These are phyloP conservation scores for Microcos paniculata DNA, from an alignment of 345 rosid species.

Conservation along the genomic window DNA sequence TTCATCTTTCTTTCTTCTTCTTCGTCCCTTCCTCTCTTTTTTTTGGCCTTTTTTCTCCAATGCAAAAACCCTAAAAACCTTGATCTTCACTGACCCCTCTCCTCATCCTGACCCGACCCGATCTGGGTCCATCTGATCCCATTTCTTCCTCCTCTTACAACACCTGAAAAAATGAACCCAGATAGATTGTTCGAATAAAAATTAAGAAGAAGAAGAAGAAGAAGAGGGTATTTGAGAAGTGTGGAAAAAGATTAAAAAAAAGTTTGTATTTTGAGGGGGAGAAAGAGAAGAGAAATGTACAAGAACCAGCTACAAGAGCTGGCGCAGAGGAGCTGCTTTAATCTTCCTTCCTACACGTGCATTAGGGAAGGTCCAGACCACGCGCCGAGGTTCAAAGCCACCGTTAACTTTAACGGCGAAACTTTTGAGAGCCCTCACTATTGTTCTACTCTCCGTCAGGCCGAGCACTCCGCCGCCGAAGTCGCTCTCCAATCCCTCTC, in stretches of 20 bases:
- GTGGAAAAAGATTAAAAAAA: too few relatives aligned
- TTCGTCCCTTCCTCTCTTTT: not conserved
- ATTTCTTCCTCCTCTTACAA: not conserved
- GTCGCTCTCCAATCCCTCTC: constrained; percentile 93
- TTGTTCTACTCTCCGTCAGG: constrained; percentile 98
- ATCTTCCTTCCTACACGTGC: constrained; percentile 88
- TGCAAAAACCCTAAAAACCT: constrained; percentile 43
- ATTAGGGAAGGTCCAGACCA: constrained; percentile 99
- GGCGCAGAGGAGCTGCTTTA: constrained; percentile 99
- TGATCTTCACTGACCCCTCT: constrained; percentile 28
- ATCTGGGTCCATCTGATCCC: constrained; percentile 24
- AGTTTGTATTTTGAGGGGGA: not conserved
- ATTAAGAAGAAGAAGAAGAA: not conserved
- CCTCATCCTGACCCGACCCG: constrained; percentile 21
- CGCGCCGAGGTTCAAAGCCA: constrained; percentile 97
- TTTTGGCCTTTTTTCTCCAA: not conserved
- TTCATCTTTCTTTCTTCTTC: constrained; percentile 9
- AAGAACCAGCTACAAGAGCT: constrained; percentile 99
- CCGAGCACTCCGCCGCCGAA: constrained; percentile 99
- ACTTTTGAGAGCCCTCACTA: constrained; percentile 92
- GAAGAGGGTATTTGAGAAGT: not conserved
- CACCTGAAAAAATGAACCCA: not conserved
- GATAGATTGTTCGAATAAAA: not conserved
- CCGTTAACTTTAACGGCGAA: constrained; percentile 97
- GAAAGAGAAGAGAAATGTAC: constrained; percentile 57